Conservation (phyloP, 2,329 filamentous ascomycete species). For the Ophiocordyceps camponoti-floridani region DNA sequence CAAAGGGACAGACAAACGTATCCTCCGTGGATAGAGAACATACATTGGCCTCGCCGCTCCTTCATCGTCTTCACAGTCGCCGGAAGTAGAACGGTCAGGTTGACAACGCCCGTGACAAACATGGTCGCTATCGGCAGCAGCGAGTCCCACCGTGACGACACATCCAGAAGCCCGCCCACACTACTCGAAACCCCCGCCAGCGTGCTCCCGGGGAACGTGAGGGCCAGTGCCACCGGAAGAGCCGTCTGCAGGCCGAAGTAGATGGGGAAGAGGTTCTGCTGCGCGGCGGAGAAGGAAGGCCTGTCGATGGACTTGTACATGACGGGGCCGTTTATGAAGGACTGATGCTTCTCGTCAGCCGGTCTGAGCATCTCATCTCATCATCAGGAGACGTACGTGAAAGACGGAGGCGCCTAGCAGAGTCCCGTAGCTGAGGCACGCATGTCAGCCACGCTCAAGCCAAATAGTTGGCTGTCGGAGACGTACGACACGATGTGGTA, state of each 20-base stretch:
- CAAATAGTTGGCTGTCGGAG: neutral
- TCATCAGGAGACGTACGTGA: constrained; percentile 35
- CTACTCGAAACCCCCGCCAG: constrained; percentile 27
- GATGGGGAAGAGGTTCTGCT: constrained; percentile 65
- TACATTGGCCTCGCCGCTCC: constrained; percentile 64
- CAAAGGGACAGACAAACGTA: neutral
- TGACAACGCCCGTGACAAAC: constrained; percentile 52
- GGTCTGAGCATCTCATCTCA: too few relatives aligned
- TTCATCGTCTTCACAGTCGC: constrained; percentile 58
- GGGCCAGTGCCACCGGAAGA: constrained; percentile 51
- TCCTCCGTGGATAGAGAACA: neutral
- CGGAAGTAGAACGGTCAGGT: constrained; percentile 56
- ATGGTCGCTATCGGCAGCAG: constrained; percentile 52
- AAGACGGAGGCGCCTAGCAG: constrained; percentile 76
- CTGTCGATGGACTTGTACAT: constrained; percentile 63
- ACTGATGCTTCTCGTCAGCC: constrained; percentile 21
- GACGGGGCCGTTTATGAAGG: constrained; percentile 58
- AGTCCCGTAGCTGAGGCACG: constrained; percentile 53
- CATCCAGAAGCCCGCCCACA: constrained; percentile 37
- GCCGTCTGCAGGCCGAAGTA: constrained; percentile 77
- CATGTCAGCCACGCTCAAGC: neutral
- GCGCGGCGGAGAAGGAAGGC: constrained; percentile 64
- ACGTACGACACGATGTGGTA: constrained; percentile 61
- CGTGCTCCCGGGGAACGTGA: constrained; percentile 60
- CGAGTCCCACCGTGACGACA: constrained; percentile 43